These are phyloP conservation scores for Trichoderma breve DNA, from an alignment of 2,329 filamentous ascomycete species.

Conservation along the genomic window DNA sequence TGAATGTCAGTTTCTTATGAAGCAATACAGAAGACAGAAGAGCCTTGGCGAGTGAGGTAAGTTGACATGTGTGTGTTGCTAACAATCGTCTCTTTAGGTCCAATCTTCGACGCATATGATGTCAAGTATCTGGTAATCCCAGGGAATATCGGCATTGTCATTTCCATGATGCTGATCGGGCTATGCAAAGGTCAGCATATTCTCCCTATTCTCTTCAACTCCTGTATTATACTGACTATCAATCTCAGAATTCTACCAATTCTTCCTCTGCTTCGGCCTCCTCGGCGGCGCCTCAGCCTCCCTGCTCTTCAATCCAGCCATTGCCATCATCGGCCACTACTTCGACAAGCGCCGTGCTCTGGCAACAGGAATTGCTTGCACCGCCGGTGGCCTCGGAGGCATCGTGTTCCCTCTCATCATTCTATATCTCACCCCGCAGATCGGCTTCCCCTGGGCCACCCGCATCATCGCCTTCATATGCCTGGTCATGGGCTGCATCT, in stretches of 20 bases:
- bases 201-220: neutral
- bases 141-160: constrained; percentile 56
- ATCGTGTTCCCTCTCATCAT: constrained; percentile 46
- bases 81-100: constrained; percentile 37
- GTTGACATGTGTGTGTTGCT: neutral
- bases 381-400: constrained; percentile 61
- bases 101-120: constrained; percentile 67
- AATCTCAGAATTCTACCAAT: constrained; percentile 61
- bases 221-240: neutral
- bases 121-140: constrained; percentile 57
- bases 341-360: constrained; percentile 63
- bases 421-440: constrained; percentile 26
- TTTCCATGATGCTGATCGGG: constrained; percentile 56
- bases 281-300: constrained; percentile 64
- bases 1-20: neutral
- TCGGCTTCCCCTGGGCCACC: constrained; percentile 36
- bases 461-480: constrained; percentile 33
- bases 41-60: neutral
- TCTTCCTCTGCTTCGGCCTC: constrained; percentile 67
- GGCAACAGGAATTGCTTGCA: constrained; percentile 67
- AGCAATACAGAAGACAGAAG: neutral
- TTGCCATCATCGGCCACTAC: constrained; percentile 67
- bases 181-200: constrained; percentile 29
- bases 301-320: constrained; percentile 66
- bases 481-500: constrained; percentile 29